Base-by-base conservation (phyloP, 495 filamentous ascomycete species). In the Penicillium mononematosum region DNA sequence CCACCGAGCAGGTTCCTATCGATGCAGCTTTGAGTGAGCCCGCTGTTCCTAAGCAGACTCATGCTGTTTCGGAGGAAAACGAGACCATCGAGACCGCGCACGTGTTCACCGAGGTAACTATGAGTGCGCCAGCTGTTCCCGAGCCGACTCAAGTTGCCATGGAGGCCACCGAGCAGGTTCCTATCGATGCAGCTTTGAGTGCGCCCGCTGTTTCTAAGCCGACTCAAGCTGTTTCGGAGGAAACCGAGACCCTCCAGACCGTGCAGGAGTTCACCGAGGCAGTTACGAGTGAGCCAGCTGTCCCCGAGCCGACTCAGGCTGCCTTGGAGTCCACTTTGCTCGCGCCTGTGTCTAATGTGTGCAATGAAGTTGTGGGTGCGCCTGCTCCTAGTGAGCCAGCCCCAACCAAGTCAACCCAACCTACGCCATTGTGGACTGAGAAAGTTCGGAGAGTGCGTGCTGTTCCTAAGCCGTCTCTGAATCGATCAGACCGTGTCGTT, bases 321-420 rank as follows among this genome's bases (percentile, higher is more conserved):
- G 7, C 36, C 16, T 20, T 11, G 47, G 31, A 34, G 47, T 0
- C 20, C 19, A 44, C 42, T 1, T 1, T 24, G 42, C 42, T 10
- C 41, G 41, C 36, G 4, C 0, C 36, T 8, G 36, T 39, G 36
- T 39, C 5, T 2, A 39, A 8, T 14, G 3, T 11, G 20, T 22
- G 5, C 3, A 11, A 24, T 12, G 42, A 47, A 4, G 45, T 47
- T 47, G 25, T 19, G 25, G 14, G 16, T 29, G 45, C 7, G 24
- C 45, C 45, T 29, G 45, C 45, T 47, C 24, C 45, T 47, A 29
- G 24, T 29, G 45, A 31, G 45, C 25, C 25, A 17, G 45, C n/a
- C 25, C 45, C 25, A 29, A 27, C 16, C 12, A 2, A 19, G 27
- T 48, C 45, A 20, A 10, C 3, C 17, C n/a, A 5, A 1, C 20